Evolutionary conservation across 495 filamentous ascomycete species (phyloP).

Genomic region (Penicillium crystallinum): DNA sequence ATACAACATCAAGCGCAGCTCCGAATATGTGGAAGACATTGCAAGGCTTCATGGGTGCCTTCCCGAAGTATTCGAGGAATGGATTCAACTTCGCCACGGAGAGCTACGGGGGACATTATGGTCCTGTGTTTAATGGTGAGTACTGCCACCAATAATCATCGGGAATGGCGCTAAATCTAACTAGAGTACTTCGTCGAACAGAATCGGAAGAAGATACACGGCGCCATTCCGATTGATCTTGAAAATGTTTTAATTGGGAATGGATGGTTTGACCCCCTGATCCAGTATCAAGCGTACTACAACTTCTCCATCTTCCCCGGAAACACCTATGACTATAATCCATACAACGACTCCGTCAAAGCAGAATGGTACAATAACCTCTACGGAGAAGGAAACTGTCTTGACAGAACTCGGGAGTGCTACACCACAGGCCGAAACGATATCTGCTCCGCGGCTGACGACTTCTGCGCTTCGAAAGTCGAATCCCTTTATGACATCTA

Average conservation of each 20-base stretch:
- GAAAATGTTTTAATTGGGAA: slow-evolving; percentile 54
- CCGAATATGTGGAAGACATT: slow-evolving; percentile 56
- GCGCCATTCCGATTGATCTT: slow-evolving; percentile 47
- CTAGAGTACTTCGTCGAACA: slow-evolving; percentile 30
- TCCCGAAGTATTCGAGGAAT: slow-evolving; percentile 53
- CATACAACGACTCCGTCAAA: slow-evolving; percentile 43
- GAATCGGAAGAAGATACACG: slow-evolving; percentile 24
- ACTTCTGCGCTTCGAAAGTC: slow-evolving; percentile 51
- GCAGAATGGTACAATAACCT: slow-evolving; percentile 54
- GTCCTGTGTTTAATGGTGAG: slow-evolving; percentile 49
- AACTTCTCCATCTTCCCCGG: slow-evolving; percentile 53
- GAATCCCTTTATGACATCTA: slow-evolving; percentile 49
- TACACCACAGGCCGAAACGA: slow-evolving; percentile 38
- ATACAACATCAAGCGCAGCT: slow-evolving; percentile 49
- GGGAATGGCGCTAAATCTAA: slow-evolving; percentile 5
- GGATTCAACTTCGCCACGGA: slow-evolving; percentile 57
- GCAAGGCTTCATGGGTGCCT: slow-evolving; percentile 60
- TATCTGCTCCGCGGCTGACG: slow-evolving; percentile 46
- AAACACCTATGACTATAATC: slow-evolving; percentile 56
- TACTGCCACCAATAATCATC: too few species aligned
- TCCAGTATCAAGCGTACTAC: slow-evolving; percentile 61
- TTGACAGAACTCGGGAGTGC: slow-evolving; percentile 49
- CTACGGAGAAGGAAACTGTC: slow-evolving; percentile 58
- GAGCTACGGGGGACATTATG: slow-evolving; percentile 59
- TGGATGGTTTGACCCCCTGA: slow-evolving; percentile 54